Evolutionary conservation across 2,329 filamentous ascomycete species (phyloP).

Genomic region (Penicillium occitanis): DNA sequence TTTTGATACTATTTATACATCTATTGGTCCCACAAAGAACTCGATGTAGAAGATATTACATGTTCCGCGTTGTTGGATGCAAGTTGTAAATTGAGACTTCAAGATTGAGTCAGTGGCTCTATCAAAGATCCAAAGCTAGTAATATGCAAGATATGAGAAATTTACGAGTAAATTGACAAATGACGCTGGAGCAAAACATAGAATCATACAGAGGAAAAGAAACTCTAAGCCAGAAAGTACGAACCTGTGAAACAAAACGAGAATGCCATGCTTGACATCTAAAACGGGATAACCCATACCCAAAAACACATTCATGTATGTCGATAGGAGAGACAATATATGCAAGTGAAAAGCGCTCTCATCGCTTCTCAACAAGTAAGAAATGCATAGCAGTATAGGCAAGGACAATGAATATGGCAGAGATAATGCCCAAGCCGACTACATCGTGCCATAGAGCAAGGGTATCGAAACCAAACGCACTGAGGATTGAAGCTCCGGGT

Average conservation of each 20-base stretch:
- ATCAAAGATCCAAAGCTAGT: conserved; percentile 1
- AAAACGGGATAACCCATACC: not conserved
- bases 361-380: conserved; percentile 84
- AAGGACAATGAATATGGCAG: conserved; percentile 76
- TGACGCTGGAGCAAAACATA: not conserved
- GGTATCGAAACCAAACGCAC: conserved; percentile 91
- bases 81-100: not conserved
- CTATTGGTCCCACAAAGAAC: not conserved
- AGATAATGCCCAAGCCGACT: conserved; percentile 77
- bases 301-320: not conserved
- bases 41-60: not conserved
- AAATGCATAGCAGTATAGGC: conserved; percentile 94
- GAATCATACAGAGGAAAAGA: not conserved
- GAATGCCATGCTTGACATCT: conserved; percentile 1
- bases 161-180: not conserved
- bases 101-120: not conserved
- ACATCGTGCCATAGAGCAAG: conserved; percentile 82
- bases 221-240: not conserved
- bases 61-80: not conserved
- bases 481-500: conserved; percentile 88
- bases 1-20: not conserved
- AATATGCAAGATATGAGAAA: conserved; percentile 1
- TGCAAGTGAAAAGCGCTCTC: conserved; percentile 29
- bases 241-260: not conserved
- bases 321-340: conserved; percentile 25